Percentiles rank a stretch among this genome's conserved stretches.
phyloP scores from a whole-genome alignment of 208 protist species.

The Crithidia acanthocephali region DNA sequence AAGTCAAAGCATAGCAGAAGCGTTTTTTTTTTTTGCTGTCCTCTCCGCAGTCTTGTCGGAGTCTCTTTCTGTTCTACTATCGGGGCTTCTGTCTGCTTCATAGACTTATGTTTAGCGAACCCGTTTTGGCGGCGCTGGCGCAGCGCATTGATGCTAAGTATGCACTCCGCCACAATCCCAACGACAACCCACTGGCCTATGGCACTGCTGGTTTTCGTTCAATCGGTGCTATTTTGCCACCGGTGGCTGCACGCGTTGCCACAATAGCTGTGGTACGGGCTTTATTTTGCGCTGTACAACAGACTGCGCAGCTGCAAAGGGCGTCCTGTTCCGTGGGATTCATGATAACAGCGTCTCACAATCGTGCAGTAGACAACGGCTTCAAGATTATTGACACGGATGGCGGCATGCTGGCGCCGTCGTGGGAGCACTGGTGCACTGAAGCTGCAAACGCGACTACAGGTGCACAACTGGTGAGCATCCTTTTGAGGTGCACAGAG shows the following conservation, averaged over 20 bases:
- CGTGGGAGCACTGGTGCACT: conserved; percentile 76
- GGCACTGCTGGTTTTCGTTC: conserved; percentile 87
- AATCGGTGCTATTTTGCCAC: conserved; percentile 41
- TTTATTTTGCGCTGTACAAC: conserved; percentile 33
- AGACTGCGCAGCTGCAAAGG: not conserved
- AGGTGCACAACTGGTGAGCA: conserved; percentile 48
- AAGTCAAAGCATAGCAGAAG: too few species aligned
- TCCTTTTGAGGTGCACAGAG: conserved; percentile 42
- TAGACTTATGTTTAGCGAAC: conserved; percentile 19
- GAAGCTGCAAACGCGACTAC: conserved; percentile 57
- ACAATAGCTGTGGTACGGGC: conserved; percentile 65
- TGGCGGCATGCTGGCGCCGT: conserved; percentile 71
- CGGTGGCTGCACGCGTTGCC: conserved; percentile 64
- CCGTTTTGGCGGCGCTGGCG: conserved; percentile 24
- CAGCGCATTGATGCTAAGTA: conserved; percentile 40
- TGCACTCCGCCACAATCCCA: conserved; percentile 48
- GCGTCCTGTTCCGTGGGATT: conserved; percentile 48
- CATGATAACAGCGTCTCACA: conserved; percentile 92
- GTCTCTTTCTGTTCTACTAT: too few species aligned
- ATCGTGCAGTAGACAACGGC: conserved; percentile 84
- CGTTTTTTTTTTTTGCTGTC: too few species aligned
- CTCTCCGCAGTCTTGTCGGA: too few species aligned
- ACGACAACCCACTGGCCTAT: conserved; percentile 42
- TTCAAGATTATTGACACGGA: conserved; percentile 89
- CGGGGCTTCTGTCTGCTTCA: too few species aligned